phyloP scores from a whole-genome alignment of 2,329 filamentous ascomycete species.

The Ophiosphaerella narmari region DNA sequence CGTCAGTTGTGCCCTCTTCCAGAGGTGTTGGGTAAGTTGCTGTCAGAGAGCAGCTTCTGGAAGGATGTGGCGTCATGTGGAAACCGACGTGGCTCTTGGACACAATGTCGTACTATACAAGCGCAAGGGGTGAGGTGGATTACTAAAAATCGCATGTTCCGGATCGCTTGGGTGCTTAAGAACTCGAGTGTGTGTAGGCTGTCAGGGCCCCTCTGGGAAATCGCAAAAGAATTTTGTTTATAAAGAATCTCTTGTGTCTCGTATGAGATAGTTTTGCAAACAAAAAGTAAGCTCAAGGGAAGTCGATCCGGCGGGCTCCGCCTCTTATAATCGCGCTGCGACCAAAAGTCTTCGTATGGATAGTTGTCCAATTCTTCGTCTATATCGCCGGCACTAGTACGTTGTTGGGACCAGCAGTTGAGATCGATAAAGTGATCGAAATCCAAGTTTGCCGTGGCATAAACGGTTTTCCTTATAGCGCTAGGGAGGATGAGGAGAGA shows the following conservation, averaged over 20 bases:
- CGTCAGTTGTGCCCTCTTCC: not conserved
- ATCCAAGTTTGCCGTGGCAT: too few species aligned
- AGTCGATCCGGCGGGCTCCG: not conserved
- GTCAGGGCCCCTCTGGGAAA: not conserved
- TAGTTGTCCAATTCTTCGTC: too few species aligned
- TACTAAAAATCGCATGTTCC: not conserved
- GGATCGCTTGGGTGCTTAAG: not conserved
- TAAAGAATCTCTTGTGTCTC: not conserved
- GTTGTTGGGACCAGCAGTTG: too few species aligned
- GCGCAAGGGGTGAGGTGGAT: not conserved
- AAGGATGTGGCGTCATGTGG: not conserved
- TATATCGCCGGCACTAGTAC: too few species aligned
- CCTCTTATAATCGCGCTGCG: not conserved
- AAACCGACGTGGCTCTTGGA: not conserved
- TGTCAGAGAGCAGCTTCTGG: not conserved
- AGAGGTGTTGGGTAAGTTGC: not conserved
- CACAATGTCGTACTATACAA: not conserved
- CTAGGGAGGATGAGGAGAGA: too few species aligned
- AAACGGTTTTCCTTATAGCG: too few species aligned
- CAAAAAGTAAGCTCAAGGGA: not conserved
- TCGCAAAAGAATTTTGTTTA: not conserved
- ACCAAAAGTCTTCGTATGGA: not conserved
- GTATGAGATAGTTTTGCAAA: not conserved
- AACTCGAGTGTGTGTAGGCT: not conserved
- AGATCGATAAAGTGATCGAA: too few species aligned